Percentiles rank a stretch among this genome's conserved stretches.
phyloP scores from a whole-genome alignment of 345 rosid genomes.

The Jatropha curcas region DNA sequence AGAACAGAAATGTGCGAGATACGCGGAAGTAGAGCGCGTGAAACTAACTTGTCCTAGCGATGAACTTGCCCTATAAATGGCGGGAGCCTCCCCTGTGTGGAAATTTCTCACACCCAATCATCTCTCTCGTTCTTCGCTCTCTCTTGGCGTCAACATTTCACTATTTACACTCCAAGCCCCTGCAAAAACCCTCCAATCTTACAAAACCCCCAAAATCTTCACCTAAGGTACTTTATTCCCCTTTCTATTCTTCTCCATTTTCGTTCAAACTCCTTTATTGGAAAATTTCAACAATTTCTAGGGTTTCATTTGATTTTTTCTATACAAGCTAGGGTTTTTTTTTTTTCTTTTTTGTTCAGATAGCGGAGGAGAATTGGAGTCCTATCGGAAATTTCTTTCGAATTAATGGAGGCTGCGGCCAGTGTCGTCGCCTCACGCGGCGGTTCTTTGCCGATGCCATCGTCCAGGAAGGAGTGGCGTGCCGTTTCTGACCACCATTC shows the following conservation, averaged over 20 bases:
- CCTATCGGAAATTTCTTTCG: constrained; percentile 19
- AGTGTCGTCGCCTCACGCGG: constrained; percentile 56
- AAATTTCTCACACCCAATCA: constrained; percentile 31
- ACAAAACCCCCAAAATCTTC: constrained; percentile 3
- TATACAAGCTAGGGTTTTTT: constrained; percentile 9
- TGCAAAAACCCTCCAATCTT: constrained; percentile 30
- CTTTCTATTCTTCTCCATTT: constrained; percentile 3
- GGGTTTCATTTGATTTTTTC: constrained; percentile 4
- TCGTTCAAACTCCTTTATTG: background rate
- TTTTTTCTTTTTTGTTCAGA: background rate
- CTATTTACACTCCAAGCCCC: constrained; percentile 27
- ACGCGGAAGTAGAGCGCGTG: constrained; percentile 28
- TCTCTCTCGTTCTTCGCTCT: constrained; percentile 22
- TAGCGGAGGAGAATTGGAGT: constrained; percentile 23
- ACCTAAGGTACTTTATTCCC: background rate
- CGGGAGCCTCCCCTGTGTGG: constrained; percentile 31
- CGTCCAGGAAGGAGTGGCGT: constrained; percentile 86
- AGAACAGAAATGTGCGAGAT: background rate
- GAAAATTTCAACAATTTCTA: constrained; percentile 18
- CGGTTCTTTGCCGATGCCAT: constrained; percentile 62
- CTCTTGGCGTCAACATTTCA: constrained; percentile 22
- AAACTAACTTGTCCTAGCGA: background rate
- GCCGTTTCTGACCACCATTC: constrained; percentile 79
- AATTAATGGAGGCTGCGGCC: constrained; percentile 86
- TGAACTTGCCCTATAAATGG: constrained; percentile 39